These are phyloP conservation scores for Thymus quinquecostatus DNA, from an alignment of 257 asterid species.

Conservation along the genomic window DNA sequence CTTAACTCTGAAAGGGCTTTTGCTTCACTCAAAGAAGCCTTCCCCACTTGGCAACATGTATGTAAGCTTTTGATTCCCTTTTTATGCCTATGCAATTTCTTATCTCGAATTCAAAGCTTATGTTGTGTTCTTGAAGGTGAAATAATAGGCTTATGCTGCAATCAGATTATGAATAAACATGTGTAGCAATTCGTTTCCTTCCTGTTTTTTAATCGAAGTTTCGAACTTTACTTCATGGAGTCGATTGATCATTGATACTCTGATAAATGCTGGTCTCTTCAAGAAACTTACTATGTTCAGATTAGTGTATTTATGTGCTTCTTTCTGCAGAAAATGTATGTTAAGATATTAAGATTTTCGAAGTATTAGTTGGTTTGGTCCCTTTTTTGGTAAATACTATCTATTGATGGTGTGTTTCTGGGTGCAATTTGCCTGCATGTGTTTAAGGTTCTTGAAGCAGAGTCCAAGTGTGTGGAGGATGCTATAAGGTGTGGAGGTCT, in stretches of 20 bases:
- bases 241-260: background rate
- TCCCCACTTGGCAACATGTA: slow-evolving; percentile 82
- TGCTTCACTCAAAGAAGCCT: slow-evolving; percentile 69
- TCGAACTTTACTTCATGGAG: background rate
- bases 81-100: background rate
- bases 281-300: too few species aligned
- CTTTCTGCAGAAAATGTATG: background rate
- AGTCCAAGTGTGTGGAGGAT: slow-evolving; percentile 63
- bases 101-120: background rate
- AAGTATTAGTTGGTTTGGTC: too few species aligned
- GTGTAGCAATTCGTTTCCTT: background rate
- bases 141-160: slow-evolving; percentile 10
- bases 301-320: background rate
- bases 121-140: slow-evolving; percentile 12
- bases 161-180: background rate
- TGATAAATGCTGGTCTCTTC: too few species aligned
- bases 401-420: background rate
- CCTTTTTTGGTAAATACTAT: background rate
- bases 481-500: slow-evolving; percentile 92
- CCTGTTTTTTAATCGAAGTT: background rate
- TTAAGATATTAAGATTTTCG: too few species aligned
- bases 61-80: slow-evolving; percentile 34
- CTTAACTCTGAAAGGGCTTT: slow-evolving; percentile 79
- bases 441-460: slow-evolving; percentile 75
- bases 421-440: slow-evolving; percentile 25